Evolutionary conservation across 1,284 basidiomycete species (phyloP).

Genomic region (Malassezia caprae): DNA sequence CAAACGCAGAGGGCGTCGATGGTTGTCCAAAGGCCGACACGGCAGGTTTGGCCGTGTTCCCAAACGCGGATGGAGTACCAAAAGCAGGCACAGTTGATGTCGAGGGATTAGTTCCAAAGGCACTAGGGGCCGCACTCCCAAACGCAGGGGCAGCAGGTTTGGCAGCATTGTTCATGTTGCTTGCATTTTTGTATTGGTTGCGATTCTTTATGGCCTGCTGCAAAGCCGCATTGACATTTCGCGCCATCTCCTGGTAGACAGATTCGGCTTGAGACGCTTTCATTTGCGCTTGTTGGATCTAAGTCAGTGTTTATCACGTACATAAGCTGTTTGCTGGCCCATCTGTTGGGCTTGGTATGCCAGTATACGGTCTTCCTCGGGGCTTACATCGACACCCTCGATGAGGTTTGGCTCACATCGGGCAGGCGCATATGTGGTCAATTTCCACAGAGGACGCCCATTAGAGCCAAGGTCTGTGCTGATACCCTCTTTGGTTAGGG

Average conservation of each 20-base stretch:
- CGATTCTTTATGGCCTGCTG: slow-evolving; percentile 11
- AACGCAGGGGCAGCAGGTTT: background rate
- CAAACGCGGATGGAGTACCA: slow-evolving; percentile 5
- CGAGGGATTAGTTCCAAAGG: background rate
- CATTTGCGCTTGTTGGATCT: slow-evolving; percentile 9
- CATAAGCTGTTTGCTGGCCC: slow-evolving; percentile 11
- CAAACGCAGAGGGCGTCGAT: background rate
- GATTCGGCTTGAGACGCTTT: background rate
- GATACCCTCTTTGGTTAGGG: slow-evolving; percentile 14
- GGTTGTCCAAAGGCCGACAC: background rate
- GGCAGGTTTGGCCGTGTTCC: background rate
- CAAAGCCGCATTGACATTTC: slow-evolving; percentile 3
- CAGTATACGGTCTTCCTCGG: slow-evolving; percentile 12
- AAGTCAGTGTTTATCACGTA: background rate
- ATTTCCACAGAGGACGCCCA: slow-evolving; percentile 16
- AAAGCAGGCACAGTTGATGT: background rate
- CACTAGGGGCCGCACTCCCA: background rate
- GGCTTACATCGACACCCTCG: slow-evolving; percentile 12
- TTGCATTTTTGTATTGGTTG: background rate
- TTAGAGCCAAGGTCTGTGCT: slow-evolving; percentile 9
- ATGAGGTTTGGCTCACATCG: slow-evolving; percentile 17
- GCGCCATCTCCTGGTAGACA: slow-evolving; percentile 4
- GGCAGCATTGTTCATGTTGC: background rate
- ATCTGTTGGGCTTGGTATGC: slow-evolving; percentile 12
- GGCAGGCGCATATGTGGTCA: slow-evolving; percentile 13